Base-by-base conservation (phyloP, 2,329 filamentous ascomycete genomes). In the Fusarium hainanense region DNA sequence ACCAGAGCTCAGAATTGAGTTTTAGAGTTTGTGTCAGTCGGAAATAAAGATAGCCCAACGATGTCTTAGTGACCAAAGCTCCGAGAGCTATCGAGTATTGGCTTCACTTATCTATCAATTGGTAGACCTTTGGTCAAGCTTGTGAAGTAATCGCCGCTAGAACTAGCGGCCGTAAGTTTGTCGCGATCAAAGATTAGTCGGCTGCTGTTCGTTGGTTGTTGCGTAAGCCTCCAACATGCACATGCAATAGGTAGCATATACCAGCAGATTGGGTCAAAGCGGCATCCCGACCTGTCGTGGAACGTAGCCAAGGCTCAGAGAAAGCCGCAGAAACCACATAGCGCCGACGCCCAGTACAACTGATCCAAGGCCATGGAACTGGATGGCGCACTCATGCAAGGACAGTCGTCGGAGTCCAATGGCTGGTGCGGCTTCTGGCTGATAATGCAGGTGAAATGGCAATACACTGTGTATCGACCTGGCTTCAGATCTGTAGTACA, bases 341-440 rank as follows among this genome's bases (percentile, higher is more conserved):
- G 27, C 43, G 49, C 54, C 40, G 20, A 54, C 16, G 66, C 37
- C 25, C 34, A 52, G 49, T 49, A 50, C 41, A 41, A 28, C 40
- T 43, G 61, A 66, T 63, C 67, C 67, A 64, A 64, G 50, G 25
- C 56, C 58, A 50, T 54, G 67, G 67, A 34, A 60, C 57, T 57
- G 42, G 63, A 55, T 54, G 27, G 48, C 32, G 14, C 13, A 52
- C 46, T 47, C 34, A 66, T 44, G n/a, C 44, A 58, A 65, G 54
- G 32, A 54, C 23, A 21, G 42, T 25, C 27, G 55, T 41, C 25
- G 43, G 20, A 40, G 48, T 18, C 48, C 46, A 47, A 30, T 23
- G 48, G 44, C 49, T 25, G 34, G 11, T 27, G 23, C 28, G 32
- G 18, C 47, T n/a, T 46, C 41, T 55, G 42, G 41, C 52, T 21